phyloP scores from a whole-genome alignment of 2,329 filamentous ascomycete species.

The Microcyclospora pomicola region DNA sequence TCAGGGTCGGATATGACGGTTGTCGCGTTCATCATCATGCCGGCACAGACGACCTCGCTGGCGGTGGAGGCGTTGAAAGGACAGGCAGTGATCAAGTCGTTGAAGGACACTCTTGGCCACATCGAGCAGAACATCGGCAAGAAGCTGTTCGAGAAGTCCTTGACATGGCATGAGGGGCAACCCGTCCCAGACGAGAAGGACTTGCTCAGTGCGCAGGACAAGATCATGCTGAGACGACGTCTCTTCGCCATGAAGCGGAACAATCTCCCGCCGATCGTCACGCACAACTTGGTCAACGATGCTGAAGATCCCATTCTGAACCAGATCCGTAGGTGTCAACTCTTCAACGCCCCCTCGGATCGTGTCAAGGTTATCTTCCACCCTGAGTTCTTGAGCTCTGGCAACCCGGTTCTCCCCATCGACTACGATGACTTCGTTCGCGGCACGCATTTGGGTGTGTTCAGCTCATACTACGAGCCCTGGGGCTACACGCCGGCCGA shows the following conservation, averaged over 20 bases:
- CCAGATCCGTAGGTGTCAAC: slow-evolving; percentile 86
- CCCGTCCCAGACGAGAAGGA: slow-evolving; percentile 94
- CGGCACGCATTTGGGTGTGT: slow-evolving; percentile 88
- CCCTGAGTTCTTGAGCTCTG: slow-evolving; percentile 90
- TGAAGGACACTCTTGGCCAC: slow-evolving; percentile 81
- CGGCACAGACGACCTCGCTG: slow-evolving; percentile 84
- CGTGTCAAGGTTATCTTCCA: slow-evolving; percentile 98
- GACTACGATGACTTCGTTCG: slow-evolving; percentile 99
- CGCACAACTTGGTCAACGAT: slow-evolving; percentile 97
- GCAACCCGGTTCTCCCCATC: slow-evolving; percentile 85
- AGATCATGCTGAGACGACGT: slow-evolving; percentile 77
- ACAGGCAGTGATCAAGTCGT: slow-evolving; percentile 91
- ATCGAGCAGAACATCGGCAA: slow-evolving; percentile 88
- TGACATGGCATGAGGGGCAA: slow-evolving; percentile 92
- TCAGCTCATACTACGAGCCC: slow-evolving; percentile 96
- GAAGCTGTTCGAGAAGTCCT: slow-evolving; percentile 83
- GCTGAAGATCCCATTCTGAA: slow-evolving; percentile 85
- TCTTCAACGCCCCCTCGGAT: slow-evolving; percentile 91
- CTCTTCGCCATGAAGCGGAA: slow-evolving; percentile 95
- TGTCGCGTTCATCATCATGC: slow-evolving; percentile 98
- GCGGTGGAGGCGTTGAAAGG: slow-evolving; percentile 93
- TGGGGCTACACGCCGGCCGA: slow-evolving; percentile 98
- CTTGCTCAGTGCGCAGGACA: slow-evolving; percentile 79
- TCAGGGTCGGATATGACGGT: slow-evolving; percentile 82
- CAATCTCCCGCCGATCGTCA: slow-evolving; percentile 84